Conservation (phyloP, 768 basidiomycete species). For the Agaricus blazei region DNA sequence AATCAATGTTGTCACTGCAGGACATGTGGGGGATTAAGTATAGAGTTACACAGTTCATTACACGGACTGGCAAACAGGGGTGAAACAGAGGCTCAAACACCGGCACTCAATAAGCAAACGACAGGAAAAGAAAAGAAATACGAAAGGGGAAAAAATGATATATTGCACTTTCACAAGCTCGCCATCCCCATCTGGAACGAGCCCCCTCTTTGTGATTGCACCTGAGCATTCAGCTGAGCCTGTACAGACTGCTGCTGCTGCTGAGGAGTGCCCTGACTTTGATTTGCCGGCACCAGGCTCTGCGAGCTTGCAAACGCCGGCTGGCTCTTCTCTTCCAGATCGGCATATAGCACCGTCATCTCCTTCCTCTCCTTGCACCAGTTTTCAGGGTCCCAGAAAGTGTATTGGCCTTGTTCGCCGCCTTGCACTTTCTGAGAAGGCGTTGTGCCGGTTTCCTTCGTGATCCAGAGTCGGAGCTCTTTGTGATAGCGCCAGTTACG, state of each 20-base stretch:
- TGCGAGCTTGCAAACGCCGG: conserved; percentile 56
- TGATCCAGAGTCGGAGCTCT: conserved; percentile 78
- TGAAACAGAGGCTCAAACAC: background rate
- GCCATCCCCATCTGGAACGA: conserved; percentile 51
- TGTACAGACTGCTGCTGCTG: conserved; percentile 9
- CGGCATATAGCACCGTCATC: conserved; percentile 68
- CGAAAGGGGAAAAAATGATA: conserved; percentile 8
- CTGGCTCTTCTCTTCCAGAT: conserved; percentile 67
- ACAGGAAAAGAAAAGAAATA: conserved; percentile 10
- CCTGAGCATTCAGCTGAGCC: conserved; percentile 35
- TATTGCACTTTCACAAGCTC: conserved; percentile 32
- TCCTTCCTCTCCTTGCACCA: conserved; percentile 77
- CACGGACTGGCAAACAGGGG: conserved; percentile 12
- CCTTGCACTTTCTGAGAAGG: conserved; percentile 75
- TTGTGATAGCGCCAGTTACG: conserved; percentile 98
- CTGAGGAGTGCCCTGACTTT: background rate
- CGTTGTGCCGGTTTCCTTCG: conserved; percentile 78
- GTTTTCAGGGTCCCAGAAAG: conserved; percentile 83
- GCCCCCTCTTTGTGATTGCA: conserved; percentile 35
- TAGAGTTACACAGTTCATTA: conserved; percentile 13
- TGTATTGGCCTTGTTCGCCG: conserved; percentile 85
- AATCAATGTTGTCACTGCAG: conserved; percentile 12
- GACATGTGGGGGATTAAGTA: conserved; percentile 15
- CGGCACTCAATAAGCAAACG: conserved; percentile 4
- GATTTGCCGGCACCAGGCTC: conserved; percentile 17